A percentile compares a stretch with the other conserved stretches of the same genome.
Conservation (phyloP, 208 protist genomes). For the Wallacemonas sp. region DNA sequence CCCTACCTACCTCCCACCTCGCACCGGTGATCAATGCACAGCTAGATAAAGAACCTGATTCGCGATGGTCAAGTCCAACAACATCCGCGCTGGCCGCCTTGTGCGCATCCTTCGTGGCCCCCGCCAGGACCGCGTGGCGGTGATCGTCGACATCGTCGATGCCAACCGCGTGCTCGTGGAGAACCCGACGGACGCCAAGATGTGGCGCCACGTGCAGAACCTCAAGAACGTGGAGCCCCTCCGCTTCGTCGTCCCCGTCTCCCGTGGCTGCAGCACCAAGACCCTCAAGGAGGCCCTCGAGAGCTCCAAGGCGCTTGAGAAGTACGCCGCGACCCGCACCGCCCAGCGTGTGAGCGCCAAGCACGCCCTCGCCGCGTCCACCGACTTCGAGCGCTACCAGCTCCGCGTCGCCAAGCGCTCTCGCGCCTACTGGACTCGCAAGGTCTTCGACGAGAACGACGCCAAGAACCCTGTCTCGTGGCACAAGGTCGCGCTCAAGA, state of each 20-base stretch:
- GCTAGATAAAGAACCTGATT: slow-evolving; percentile 13
- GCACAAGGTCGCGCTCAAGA: slow-evolving; percentile 87
- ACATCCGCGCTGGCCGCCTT: slow-evolving; percentile 52
- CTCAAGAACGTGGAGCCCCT: slow-evolving; percentile 88
- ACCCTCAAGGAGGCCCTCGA: slow-evolving; percentile 71
- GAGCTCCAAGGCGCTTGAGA: slow-evolving; percentile 74
- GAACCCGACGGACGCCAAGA: slow-evolving; percentile 87
- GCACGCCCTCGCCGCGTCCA: slow-evolving; percentile 77
- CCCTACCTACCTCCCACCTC: no score
- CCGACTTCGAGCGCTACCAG: slow-evolving; percentile 93
- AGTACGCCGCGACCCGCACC: slow-evolving; percentile 83
- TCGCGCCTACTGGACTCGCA: slow-evolving; percentile 88
- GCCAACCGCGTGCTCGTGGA: slow-evolving; percentile 89
- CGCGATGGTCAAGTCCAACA: slow-evolving; percentile 62
- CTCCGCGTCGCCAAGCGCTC: slow-evolving; percentile 89
- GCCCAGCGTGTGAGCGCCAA: slow-evolving; percentile 76
- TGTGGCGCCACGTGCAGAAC: slow-evolving; percentile 91
- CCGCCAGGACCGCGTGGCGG: slow-evolving; percentile 61
- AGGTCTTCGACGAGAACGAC: slow-evolving; percentile 90
- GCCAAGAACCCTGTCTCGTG: slow-evolving; percentile 86
- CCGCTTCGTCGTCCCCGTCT: slow-evolving; percentile 56
- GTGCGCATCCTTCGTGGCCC: slow-evolving; percentile 61
- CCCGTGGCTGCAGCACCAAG: slow-evolving; percentile 76
- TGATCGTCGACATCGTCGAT: slow-evolving; percentile 89
- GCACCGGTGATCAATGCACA: no score